Conservation (phyloP, 108 stramenopile genomes). For the Nitzschia inconspicua region DNA sequence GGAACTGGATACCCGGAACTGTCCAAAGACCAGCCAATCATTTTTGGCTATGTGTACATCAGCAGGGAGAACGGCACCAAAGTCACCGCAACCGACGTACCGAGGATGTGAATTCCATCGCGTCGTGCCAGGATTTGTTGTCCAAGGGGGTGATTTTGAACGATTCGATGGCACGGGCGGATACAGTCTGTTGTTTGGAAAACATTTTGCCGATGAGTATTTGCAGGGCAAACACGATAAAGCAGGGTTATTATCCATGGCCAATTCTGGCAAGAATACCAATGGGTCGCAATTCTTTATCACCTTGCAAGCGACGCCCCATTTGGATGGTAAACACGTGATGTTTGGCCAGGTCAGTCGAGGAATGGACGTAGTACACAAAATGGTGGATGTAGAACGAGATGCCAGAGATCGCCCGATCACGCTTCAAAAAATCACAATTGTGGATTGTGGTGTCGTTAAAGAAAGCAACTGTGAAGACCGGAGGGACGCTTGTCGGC, state of each 20-base stretch:
- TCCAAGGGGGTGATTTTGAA: conserved; percentile 84
- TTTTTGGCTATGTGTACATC: conserved; percentile 72
- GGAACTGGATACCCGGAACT: conserved; percentile 49
- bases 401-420: conserved; percentile 50
- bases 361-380: conserved; percentile 67
- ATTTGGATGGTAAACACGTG: conserved; percentile 82
- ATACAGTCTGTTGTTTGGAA: conserved; percentile 68
- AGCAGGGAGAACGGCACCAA: conserved; percentile 7
- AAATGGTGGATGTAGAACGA: conserved; percentile 60
- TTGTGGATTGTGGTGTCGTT: conserved; percentile 91
- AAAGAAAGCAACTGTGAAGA: too few species aligned
- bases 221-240: conserved; percentile 56
- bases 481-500: too few species aligned
- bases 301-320: conserved; percentile 52
- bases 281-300: conserved; percentile 85
- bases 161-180: conserved; percentile 67
- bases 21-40: conserved; percentile 83
- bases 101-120: conserved; percentile 60
- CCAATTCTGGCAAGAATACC: conserved; percentile 78
- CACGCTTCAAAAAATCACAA: conserved; percentile 54
- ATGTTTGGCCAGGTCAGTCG: conserved; percentile 72
- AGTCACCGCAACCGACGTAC: conserved; percentile 43
- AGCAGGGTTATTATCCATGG: conserved; percentile 78
- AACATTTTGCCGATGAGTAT: conserved; percentile 70
- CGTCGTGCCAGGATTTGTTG: conserved; percentile 50